Evolutionary conservation across 148 eudicot genomes (phyloP).

Genomic region (Rhododendron williamsianum): DNA sequence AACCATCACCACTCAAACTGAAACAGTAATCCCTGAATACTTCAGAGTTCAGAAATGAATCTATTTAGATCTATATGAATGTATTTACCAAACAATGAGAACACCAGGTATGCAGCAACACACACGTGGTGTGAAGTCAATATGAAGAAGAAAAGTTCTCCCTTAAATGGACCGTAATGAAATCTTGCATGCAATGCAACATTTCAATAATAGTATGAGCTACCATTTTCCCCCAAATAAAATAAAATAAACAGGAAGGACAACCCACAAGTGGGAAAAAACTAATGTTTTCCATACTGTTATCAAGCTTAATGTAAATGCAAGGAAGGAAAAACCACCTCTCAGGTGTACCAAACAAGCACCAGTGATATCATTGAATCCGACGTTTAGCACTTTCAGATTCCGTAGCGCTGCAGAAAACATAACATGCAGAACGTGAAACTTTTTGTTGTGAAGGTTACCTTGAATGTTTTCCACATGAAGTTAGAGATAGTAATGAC

Average conservation of each 20-base stretch:
- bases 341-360: slow-evolving; percentile 70
- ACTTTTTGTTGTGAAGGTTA: not conserved
- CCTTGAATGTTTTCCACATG: not conserved
- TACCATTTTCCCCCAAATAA: not conserved
- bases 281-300: not conserved
- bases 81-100: not conserved
- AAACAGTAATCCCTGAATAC: not conserved
- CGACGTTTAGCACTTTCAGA: slow-evolving; percentile 81
- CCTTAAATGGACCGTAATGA: not conserved
- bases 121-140: not conserved
- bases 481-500: not conserved
- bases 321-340: slow-evolving; percentile 38
- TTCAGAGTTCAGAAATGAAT: not conserved
- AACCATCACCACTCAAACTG: not conserved
- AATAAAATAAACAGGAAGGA: not conserved
- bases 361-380: slow-evolving; percentile 78
- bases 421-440: not conserved
- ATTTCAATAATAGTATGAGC: not conserved
- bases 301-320: not conserved
- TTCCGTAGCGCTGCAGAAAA: slow-evolving; percentile 46
- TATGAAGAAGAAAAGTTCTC: not conserved
- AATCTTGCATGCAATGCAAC: not conserved
- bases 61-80: not conserved
- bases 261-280: not conserved
- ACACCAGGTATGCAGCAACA: not conserved